These are phyloP conservation scores for Epichloe coenophiala DNA, from an alignment of 2,329 filamentous ascomycete species.

Conservation along the genomic window DNA sequence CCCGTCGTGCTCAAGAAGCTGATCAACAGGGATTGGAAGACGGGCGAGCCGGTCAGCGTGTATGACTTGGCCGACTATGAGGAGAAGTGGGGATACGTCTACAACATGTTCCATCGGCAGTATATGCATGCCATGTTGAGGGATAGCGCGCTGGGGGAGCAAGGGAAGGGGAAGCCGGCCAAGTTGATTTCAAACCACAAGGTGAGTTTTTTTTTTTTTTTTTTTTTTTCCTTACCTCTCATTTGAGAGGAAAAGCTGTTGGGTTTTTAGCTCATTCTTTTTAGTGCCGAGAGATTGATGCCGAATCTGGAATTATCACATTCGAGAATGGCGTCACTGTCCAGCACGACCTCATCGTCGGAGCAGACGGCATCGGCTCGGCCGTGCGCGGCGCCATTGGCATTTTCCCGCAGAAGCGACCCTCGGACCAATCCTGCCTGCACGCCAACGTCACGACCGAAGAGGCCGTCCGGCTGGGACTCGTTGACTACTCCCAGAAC, in stretches of 20 bases:
- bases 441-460: slow-evolving; percentile 51
- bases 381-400: slow-evolving; percentile 49
- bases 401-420: slow-evolving; percentile 44
- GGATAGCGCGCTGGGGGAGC: slow-evolving; percentile 39
- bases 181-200: slow-evolving; percentile 43
- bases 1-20: slow-evolving; percentile 52
- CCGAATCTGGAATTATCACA: slow-evolving; percentile 32
- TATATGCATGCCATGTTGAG: slow-evolving; percentile 57
- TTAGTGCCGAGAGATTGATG: slow-evolving; percentile 37
- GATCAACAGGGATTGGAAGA: slow-evolving; percentile 59
- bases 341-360: slow-evolving; percentile 47
- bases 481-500: slow-evolving; percentile 49
- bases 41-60: slow-evolving; percentile 50
- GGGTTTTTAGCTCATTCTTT: neutral
- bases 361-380: slow-evolving; percentile 56
- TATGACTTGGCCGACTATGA: slow-evolving; percentile 54
- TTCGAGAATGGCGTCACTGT: slow-evolving; percentile 38
- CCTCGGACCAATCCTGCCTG: slow-evolving; percentile 46
- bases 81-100: slow-evolving; percentile 48
- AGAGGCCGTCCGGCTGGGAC: slow-evolving; percentile 43
- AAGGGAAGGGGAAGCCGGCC: slow-evolving; percentile 39
- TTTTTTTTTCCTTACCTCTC: neutral
- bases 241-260: too few species aligned
- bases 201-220: slow-evolving; percentile 18
- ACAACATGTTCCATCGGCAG: slow-evolving; percentile 58